Evolutionary conservation across 371 early-diverging fungal species (phyloP).

Genomic region (Mortierella sp.): DNA sequence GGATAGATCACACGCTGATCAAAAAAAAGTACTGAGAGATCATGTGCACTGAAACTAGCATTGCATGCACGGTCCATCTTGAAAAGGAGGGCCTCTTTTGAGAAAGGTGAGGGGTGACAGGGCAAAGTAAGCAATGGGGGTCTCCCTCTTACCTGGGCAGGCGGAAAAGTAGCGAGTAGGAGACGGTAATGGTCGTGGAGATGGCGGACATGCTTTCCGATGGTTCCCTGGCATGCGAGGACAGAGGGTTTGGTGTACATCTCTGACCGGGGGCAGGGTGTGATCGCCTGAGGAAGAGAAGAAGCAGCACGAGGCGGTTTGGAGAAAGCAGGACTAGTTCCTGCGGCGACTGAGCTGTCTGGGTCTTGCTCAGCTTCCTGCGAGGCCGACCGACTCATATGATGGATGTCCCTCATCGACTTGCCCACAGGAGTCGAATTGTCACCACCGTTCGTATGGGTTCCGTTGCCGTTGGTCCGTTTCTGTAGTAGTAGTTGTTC

Average conservation of each 20-base stretch:
- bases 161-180: slow-evolving; percentile 43
- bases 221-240: slow-evolving; percentile 73
- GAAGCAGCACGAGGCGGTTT: slow-evolving; percentile 12
- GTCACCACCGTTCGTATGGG: slow-evolving; percentile 12
- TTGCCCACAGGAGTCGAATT: neutral
- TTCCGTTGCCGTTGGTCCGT: neutral
- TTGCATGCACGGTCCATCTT: slow-evolving; percentile 6
- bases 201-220: slow-evolving; percentile 76
- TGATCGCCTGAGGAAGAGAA: slow-evolving; percentile 15
- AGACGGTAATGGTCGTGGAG: slow-evolving; percentile 61
- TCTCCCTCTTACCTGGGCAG: slow-evolving; percentile 22
- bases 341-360: neutral
- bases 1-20: neutral
- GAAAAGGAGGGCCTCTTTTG: neutral
- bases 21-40: neutral
- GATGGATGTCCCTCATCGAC: slow-evolving; percentile 25
- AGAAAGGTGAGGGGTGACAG: neutral
- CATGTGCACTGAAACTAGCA: neutral
- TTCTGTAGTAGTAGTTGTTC: neutral
- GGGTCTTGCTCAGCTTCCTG: slow-evolving; percentile 13
- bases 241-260: slow-evolving; percentile 63
- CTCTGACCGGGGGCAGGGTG: slow-evolving; percentile 38
- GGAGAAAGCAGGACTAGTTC: neutral
- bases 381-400: slow-evolving; percentile 22
- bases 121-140: neutral